phyloP scores from a whole-genome alignment of 306 rosid species.

The Vachellia pachyceras region DNA sequence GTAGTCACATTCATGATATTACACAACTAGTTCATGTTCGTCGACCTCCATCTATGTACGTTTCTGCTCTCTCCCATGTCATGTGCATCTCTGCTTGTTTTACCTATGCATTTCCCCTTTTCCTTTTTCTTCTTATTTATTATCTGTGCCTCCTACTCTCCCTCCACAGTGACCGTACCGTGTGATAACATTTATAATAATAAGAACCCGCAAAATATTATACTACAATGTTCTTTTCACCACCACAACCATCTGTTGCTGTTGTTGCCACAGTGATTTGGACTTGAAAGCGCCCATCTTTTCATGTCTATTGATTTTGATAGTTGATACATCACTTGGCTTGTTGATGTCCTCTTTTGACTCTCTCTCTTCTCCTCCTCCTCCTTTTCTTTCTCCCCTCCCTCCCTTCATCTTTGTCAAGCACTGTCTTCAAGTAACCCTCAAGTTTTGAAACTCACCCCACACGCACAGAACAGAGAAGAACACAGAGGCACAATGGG shows the following conservation, averaged over 20 bases:
- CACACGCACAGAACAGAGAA: conserved; percentile 3
- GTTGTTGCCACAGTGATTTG: conserved; percentile 98
- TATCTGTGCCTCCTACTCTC: background rate
- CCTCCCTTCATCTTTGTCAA: conserved; percentile 57
- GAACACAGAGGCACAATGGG: conserved; percentile 56
- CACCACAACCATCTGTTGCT: conserved; percentile 68
- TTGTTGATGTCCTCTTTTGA: conserved; percentile 70
- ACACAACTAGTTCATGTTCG: conserved; percentile 67
- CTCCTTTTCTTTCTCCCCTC: conserved; percentile 5
- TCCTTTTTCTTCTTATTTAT: conserved; percentile 12
- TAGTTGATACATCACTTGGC: conserved; percentile 95
- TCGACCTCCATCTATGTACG: conserved; percentile 46
- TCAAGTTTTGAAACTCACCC: conserved; percentile 27
- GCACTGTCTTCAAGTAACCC: conserved; percentile 46
- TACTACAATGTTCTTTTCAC: conserved; percentile 56
- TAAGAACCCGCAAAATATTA: background rate
- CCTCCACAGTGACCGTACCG: background rate
- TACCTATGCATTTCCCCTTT: background rate
- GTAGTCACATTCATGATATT: conserved; percentile 68
- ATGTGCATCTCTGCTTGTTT: conserved; percentile 29
- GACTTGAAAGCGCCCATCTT: conserved; percentile 99
- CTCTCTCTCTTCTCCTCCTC: conserved; percentile 49
- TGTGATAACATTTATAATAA: conserved; percentile 9
- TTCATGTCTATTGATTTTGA: conserved; percentile 99
- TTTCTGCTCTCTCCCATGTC: conserved; percentile 16